Percentiles rank a stretch among this genome's conserved stretches.
These are phyloP conservation scores for Solanum clarkiae DNA, from an alignment of 257 asterid species.

Conservation along the genomic window DNA sequence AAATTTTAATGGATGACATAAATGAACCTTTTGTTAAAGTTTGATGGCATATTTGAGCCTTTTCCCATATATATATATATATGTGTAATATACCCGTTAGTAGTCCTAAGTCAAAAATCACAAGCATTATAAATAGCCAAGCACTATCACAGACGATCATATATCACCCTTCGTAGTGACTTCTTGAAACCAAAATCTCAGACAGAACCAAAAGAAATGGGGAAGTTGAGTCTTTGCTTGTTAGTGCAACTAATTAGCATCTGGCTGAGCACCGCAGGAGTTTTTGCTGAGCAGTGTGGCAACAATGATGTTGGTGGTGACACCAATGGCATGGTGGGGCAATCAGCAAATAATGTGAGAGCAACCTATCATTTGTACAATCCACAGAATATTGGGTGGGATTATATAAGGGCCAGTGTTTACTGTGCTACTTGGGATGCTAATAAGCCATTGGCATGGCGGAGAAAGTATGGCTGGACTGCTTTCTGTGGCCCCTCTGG, in stretches of 20 bases:
- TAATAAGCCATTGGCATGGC: neutral
- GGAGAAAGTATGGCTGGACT: conserved; percentile 2
- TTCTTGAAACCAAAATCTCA: neutral
- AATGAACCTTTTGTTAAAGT: no score
- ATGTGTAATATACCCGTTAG: no score
- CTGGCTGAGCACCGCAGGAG: neutral
- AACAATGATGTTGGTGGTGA: neutral
- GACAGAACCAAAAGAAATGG: neutral
- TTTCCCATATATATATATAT: no score
- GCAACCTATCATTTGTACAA: neutral
- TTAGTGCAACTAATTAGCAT: neutral
- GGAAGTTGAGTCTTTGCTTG: neutral
- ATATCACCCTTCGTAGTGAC: neutral
- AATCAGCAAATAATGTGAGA: neutral
- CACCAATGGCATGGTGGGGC: neutral
- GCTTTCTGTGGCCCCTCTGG: conserved; percentile 2
- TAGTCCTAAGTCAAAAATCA: no score
- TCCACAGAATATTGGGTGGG: neutral
- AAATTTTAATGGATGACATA: no score
- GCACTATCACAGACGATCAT: neutral
- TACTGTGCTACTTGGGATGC: neutral
- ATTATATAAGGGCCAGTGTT: neutral
- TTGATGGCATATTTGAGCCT: no score
- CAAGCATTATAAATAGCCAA: neutral
- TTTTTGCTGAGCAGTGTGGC: neutral